Percentiles rank a stretch among this genome's conserved stretches.
phyloP scores from a whole-genome alignment of 345 rosid species.

The Carallia brachiata region DNA sequence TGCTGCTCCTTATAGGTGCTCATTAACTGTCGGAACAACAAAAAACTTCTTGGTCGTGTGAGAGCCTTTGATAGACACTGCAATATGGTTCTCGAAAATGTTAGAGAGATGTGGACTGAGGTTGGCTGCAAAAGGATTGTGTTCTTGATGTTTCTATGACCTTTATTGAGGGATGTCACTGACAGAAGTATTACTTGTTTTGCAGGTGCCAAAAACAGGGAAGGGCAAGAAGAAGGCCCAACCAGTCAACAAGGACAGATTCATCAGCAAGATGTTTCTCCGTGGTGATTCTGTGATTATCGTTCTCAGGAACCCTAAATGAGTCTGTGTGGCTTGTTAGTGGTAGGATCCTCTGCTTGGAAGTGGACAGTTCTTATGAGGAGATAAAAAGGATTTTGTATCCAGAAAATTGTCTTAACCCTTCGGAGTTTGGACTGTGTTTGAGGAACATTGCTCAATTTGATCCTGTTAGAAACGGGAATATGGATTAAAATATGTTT shows the following conservation, averaged over 20 bases:
- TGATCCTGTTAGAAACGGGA: too few species aligned
- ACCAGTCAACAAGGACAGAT: constrained; percentile 89
- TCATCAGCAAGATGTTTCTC: constrained; percentile 97
- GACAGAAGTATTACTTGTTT: not conserved
- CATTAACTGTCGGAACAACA: constrained; percentile 85
- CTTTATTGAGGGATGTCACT: not conserved
- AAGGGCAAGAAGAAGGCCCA: constrained; percentile 98
- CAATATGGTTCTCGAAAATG: constrained; percentile 99
- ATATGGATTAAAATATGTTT: too few species aligned
- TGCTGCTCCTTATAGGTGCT: constrained; percentile 47
- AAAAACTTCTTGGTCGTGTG: constrained; percentile 88
- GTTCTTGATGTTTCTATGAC: not conserved
- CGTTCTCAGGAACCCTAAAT: constrained; percentile 95
- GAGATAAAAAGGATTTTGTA: too few species aligned
- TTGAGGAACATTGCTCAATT: too few species aligned
- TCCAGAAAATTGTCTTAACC: too few species aligned
- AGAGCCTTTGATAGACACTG: constrained; percentile 96
- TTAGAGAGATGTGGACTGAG: constrained; percentile 99
- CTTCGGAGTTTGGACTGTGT: too few species aligned
- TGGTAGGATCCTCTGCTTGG: not conserved
- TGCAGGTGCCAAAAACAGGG: constrained; percentile 86
- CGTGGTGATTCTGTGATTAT: constrained; percentile 98
- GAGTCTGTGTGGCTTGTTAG: constrained; percentile 10
- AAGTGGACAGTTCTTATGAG: too few species aligned
- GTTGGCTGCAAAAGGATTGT: constrained; percentile 29